phyloP scores from a whole-genome alignment of 2,329 filamentous ascomycete genomes.

The Gnomoniopsis sp. region DNA sequence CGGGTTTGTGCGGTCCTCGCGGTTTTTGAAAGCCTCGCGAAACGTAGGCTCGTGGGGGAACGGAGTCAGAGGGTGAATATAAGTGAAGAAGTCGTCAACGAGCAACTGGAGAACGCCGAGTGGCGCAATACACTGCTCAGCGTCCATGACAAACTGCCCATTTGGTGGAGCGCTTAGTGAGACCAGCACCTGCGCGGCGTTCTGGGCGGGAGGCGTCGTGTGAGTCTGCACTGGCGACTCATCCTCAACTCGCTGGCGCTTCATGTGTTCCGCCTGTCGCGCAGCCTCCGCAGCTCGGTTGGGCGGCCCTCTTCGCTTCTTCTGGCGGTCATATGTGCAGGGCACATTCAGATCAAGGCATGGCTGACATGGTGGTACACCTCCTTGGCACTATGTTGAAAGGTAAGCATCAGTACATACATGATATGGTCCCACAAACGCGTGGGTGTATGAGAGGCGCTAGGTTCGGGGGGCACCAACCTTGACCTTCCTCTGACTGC shows the following conservation, averaged over 20 bases:
- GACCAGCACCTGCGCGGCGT: slow-evolving; percentile 46
- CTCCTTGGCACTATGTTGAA: slow-evolving; percentile 46
- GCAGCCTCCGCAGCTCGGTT: slow-evolving; percentile 58
- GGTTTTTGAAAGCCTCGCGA: slow-evolving; percentile 61
- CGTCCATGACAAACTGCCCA: slow-evolving; percentile 41
- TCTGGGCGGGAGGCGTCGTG: slow-evolving; percentile 42
- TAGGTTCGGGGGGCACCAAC: slow-evolving; percentile 22
- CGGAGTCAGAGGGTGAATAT: slow-evolving; percentile 72
- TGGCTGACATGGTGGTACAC: slow-evolving; percentile 52
- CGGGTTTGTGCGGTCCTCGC: slow-evolving; percentile 63
- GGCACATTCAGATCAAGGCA: slow-evolving; percentile 55
- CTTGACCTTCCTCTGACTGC: slow-evolving; percentile 60
- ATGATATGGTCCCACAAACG: too few relatives aligned
- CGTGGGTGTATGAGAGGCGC: too few relatives aligned
- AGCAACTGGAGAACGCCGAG: slow-evolving; percentile 65
- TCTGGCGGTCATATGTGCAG: slow-evolving; percentile 55
- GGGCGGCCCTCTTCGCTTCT: slow-evolving; percentile 56
- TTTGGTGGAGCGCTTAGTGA: slow-evolving; percentile 38
- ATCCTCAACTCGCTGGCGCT: slow-evolving; percentile 39
- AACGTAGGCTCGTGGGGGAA: slow-evolving; percentile 80
- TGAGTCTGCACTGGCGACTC: slow-evolving; percentile 1
- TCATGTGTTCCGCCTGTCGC: slow-evolving; percentile 39
- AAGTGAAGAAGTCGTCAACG: slow-evolving; percentile 80
- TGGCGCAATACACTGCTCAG: slow-evolving; percentile 66
- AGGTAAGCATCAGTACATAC: slow-evolving; percentile 14